phyloP scores from a whole-genome alignment of 495 filamentous ascomycete genomes.

The Xylaria telfairii region DNA sequence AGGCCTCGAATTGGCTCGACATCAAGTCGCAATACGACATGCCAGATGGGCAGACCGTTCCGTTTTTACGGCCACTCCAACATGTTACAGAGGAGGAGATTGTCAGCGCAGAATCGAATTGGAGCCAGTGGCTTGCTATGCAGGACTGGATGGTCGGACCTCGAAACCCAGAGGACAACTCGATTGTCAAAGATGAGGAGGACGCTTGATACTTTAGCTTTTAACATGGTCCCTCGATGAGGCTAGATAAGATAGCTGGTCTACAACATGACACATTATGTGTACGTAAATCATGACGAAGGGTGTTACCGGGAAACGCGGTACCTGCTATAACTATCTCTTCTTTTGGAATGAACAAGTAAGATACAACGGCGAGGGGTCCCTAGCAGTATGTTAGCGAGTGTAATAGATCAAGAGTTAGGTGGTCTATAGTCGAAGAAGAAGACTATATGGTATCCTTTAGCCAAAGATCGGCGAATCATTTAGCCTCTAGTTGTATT shows the following conservation, averaged over 20 bases:
- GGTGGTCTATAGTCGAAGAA: not conserved
- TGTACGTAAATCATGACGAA: not conserved
- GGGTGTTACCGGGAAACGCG: not conserved
- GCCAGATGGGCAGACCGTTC: conserved; percentile 76
- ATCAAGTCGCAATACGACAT: conserved; percentile 93
- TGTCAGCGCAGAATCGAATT: conserved; percentile 77
- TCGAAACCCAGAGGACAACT: conserved; percentile 46
- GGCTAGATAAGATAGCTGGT: not conserved
- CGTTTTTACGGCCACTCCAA: conserved; percentile 82
- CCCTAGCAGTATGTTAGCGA: not conserved
- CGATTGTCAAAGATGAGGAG: conserved; percentile 35
- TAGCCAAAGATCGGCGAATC: not conserved
- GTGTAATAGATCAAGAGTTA: not conserved
- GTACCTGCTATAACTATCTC: not conserved
- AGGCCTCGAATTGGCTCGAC: conserved; percentile 83
- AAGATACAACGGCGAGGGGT: not conserved
- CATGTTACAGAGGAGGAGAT: conserved; percentile 80
- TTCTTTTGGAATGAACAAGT: not conserved
- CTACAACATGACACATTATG: not conserved
- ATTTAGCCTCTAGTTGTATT: not conserved
- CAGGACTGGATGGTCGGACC: conserved; percentile 93
- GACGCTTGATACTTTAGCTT: not conserved
- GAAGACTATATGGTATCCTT: not conserved
- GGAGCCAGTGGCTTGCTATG: conserved; percentile 90
- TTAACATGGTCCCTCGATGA: not conserved